These are phyloP conservation scores for Boletus sp. DNA, from an alignment of 768 basidiomycete genomes.

Conservation along the genomic window DNA sequence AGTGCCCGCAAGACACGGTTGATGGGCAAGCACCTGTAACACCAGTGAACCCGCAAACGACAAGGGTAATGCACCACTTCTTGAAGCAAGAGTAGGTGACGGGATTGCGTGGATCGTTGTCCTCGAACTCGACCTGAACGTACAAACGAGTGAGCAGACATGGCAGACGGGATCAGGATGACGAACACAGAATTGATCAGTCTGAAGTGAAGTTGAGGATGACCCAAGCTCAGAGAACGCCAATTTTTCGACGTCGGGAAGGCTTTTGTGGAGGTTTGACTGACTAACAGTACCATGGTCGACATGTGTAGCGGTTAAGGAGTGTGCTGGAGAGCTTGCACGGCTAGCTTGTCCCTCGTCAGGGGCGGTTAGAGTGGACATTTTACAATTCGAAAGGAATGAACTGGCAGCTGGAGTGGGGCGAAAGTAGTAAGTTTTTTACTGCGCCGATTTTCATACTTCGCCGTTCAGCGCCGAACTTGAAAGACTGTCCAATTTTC, in stretches of 20 bases:
- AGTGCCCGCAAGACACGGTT: neutral
- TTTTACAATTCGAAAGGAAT: conserved; percentile 13
- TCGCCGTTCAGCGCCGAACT: neutral
- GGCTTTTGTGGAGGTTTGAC: neutral
- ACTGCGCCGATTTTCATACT: conserved; percentile 1
- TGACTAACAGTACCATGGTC: conserved; percentile 5
- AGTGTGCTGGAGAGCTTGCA: conserved; percentile 11
- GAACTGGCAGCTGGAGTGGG: conserved; percentile 10
- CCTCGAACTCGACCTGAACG: conserved; percentile 36
- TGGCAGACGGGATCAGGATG: neutral
- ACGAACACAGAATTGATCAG: conserved; percentile 13
- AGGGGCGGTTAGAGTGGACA: conserved; percentile 14
- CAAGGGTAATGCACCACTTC: conserved; percentile 40
- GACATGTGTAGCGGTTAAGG: conserved; percentile 11
- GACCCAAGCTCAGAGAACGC: neutral
- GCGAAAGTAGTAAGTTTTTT: neutral
- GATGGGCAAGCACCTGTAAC: conserved; percentile 20
- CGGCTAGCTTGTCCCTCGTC: conserved; percentile 6
- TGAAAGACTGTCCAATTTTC: neutral
- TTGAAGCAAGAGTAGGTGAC: conserved; percentile 31
- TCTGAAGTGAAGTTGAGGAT: conserved; percentile 3
- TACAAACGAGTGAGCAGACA: neutral
- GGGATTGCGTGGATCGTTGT: conserved; percentile 38
- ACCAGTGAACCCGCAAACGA: conserved; percentile 30
- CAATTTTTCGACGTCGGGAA: conserved; percentile 11